Evolutionary conservation across 208 protist genomes (phyloP).

Genomic region (Leishmania guyanensis): DNA sequence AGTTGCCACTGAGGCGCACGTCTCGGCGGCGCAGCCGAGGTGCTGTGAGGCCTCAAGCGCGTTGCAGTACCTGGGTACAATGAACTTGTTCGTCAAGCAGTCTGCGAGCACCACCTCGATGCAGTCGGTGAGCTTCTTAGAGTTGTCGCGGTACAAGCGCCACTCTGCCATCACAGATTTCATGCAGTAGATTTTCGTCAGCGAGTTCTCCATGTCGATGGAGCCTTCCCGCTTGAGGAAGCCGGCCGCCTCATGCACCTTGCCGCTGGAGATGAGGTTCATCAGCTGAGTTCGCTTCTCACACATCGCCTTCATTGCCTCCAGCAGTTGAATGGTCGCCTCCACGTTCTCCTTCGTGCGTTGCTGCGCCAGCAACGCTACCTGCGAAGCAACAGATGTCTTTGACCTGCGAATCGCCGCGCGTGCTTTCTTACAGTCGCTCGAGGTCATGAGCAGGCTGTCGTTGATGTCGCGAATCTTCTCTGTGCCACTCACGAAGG

Average conservation of each 20-base stretch:
- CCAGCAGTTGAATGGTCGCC: slow-evolving; percentile 50
- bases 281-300: slow-evolving; percentile 65
- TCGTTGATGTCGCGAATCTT: slow-evolving; percentile 79
- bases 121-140: slow-evolving; percentile 38
- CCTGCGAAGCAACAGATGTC: slow-evolving; percentile 47
- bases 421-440: slow-evolving; percentile 82
- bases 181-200: slow-evolving; percentile 65
- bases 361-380: slow-evolving; percentile 60
- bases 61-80: slow-evolving; percentile 69
- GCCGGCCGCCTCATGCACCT: slow-evolving; percentile 62
- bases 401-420: slow-evolving; percentile 68
- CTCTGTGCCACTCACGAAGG: slow-evolving; percentile 76
- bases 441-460: slow-evolving; percentile 75
- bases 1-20: slow-evolving; percentile 50
- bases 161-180: slow-evolving; percentile 69
- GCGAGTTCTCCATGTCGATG: slow-evolving; percentile 56
- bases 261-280: slow-evolving; percentile 64
- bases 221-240: slow-evolving; percentile 53
- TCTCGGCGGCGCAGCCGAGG: slow-evolving; percentile 33
- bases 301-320: slow-evolving; percentile 62
- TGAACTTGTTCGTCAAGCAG: slow-evolving; percentile 77
- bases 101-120: slow-evolving; percentile 56
- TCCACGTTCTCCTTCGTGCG: slow-evolving; percentile 56
- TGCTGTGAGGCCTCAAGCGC: slow-evolving; percentile 55
- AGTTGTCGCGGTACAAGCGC: slow-evolving; percentile 60